These are phyloP conservation scores for Combretum micranthum DNA, from an alignment of 345 rosid species.

Conservation along the genomic window DNA sequence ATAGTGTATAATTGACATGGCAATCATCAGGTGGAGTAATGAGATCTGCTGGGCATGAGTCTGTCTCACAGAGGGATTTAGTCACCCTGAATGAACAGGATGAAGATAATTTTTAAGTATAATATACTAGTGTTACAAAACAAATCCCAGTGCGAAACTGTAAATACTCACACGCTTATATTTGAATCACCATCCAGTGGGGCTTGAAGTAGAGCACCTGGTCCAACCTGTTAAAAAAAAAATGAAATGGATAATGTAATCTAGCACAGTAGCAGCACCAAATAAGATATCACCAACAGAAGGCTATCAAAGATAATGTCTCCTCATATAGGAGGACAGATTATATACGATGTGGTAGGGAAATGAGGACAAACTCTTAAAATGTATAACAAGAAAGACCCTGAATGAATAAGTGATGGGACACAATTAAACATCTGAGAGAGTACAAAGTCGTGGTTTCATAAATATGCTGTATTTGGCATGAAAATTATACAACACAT, in stretches of 20 bases:
- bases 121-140: conserved; percentile 3
- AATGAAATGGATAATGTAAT: conserved; percentile 4
- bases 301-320: too few relatives aligned
- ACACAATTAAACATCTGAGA: too few relatives aligned
- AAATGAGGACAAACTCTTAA: too few relatives aligned
- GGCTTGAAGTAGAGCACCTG: conserved; percentile 82
- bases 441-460: too few relatives aligned
- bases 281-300: too few relatives aligned
- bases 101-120: conserved; percentile 5
- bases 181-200: conserved; percentile 68
- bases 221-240: conserved; percentile 62
- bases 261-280: too few relatives aligned
- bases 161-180: conserved; percentile 74
- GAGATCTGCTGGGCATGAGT: conserved; percentile 81
- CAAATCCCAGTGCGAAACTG: conserved; percentile 2
- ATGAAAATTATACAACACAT: too few relatives aligned
- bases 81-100: conserved; percentile 52
- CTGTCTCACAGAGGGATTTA: conserved; percentile 61
- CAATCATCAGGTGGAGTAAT: conserved; percentile 98
- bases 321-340: too few relatives aligned
- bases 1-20: conserved; percentile 86
- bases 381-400: too few relatives aligned
- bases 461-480: too few relatives aligned
- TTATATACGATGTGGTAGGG: too few relatives aligned
- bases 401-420: too few relatives aligned